A percentile compares a stretch with the other conserved stretches of the same genome.
Conservation (phyloP, 1,284 basidiomycete genomes). For the Gastroboletus turbinatus region DNA sequence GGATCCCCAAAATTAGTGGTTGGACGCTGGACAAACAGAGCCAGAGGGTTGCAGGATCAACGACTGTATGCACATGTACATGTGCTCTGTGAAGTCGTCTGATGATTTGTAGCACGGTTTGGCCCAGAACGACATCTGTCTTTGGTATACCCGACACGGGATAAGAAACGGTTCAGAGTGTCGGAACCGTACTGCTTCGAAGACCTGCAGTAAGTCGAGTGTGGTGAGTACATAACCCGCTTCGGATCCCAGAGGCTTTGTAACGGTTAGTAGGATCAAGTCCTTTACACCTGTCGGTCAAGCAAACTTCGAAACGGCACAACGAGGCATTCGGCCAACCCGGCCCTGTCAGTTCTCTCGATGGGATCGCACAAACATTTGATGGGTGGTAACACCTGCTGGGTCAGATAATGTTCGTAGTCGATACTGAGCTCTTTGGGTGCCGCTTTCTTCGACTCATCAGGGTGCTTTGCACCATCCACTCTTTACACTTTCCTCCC, state of each 20-base stretch:
- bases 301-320: no score
- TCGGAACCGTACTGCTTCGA: slow-evolving; percentile 85
- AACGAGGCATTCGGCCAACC: no score
- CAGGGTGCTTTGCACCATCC: slow-evolving; percentile 92
- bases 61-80: slow-evolving; percentile 30
- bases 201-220: slow-evolving; percentile 88
- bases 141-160: slow-evolving; percentile 74
- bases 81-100: background rate
- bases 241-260: slow-evolving; percentile 51
- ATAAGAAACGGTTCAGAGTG: slow-evolving; percentile 68
- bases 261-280: slow-evolving; percentile 83
- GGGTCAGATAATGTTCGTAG: slow-evolving; percentile 89
- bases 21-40: slow-evolving; percentile 63
- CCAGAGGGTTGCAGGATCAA: slow-evolving; percentile 53
- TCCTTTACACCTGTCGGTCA: slow-evolving; percentile 26
- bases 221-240: slow-evolving; percentile 71
- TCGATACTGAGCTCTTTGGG: slow-evolving; percentile 71
- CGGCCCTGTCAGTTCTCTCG: no score
- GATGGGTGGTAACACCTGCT: slow-evolving; percentile 60
- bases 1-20: slow-evolving; percentile 48
- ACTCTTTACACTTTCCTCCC: slow-evolving; percentile 71
- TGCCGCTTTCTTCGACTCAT: slow-evolving; percentile 79
- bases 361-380: no score
- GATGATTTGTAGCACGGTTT: slow-evolving; percentile 1
- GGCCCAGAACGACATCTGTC: slow-evolving; percentile 61